Percentiles rank a stretch among this genome's conserved stretches.
phyloP scores from a whole-genome alignment of 2,329 filamentous ascomycete species.

The Blastomyces parvus region DNA sequence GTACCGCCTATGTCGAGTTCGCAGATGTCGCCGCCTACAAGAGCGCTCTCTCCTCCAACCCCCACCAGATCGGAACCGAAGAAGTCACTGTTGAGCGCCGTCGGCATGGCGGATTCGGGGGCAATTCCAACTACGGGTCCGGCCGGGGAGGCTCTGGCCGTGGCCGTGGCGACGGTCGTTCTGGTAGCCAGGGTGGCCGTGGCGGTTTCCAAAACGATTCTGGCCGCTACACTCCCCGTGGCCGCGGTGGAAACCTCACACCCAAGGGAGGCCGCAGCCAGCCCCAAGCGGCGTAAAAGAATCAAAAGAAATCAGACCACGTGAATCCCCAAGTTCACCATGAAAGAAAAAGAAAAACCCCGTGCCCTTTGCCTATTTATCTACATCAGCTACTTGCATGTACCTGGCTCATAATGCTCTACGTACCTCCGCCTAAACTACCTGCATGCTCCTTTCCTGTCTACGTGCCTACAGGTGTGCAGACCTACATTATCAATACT shows the following conservation, averaged over 20 bases:
- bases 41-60: constrained; percentile 73
- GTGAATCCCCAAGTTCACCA: background rate
- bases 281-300: constrained; percentile 34
- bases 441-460: background rate
- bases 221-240: constrained; percentile 55
- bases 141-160: constrained; percentile 55
- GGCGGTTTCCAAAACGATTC: constrained; percentile 62
- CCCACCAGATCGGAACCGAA: constrained; percentile 73
- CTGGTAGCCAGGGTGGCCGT: constrained; percentile 53
- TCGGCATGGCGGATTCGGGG: constrained; percentile 60
- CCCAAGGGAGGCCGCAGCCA: constrained; percentile 38
- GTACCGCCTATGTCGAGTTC: constrained; percentile 95
- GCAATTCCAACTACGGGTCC: constrained; percentile 51
- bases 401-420: background rate
- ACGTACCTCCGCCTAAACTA: background rate
- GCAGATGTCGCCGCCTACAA: constrained; percentile 70
- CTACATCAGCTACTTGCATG: background rate
- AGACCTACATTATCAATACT: background rate
- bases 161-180: constrained; percentile 57
- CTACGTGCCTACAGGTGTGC: background rate
- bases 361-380: background rate
- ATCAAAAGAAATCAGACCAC: background rate
- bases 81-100: constrained; percentile 79
- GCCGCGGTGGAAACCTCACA: constrained; percentile 51
- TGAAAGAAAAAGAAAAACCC: background rate